Percentiles rank a stretch among this genome's conserved stretches.
phyloP scores from a whole-genome alignment of 2,329 filamentous ascomycete species.

The Hypoxylon sp. region DNA sequence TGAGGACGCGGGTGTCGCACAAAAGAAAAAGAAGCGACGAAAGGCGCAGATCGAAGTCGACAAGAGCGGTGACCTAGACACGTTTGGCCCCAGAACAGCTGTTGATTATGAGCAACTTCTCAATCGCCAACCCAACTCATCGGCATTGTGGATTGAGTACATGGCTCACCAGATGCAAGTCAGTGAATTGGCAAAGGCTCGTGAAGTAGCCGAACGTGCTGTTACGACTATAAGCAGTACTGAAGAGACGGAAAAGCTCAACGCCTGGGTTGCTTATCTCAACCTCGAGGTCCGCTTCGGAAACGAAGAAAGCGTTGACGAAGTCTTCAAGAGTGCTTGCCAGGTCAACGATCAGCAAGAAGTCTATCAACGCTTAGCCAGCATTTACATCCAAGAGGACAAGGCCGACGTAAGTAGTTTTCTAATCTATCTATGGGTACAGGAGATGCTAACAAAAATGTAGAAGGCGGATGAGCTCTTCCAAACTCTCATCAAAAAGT shows the following conservation, averaged over 20 bases:
- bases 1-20: conserved; percentile 52
- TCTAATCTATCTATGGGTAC: conserved; percentile 1
- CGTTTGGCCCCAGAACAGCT: conserved; percentile 87
- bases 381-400: conserved; percentile 93
- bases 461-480: conserved; percentile 92
- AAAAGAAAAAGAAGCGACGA: conserved; percentile 81
- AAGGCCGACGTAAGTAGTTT: conserved; percentile 80
- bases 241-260: conserved; percentile 92
- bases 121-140: conserved; percentile 93
- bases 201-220: conserved; percentile 90
- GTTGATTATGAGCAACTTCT: conserved; percentile 95
- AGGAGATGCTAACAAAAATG: conserved; percentile 52
- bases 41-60: conserved; percentile 87
- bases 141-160: conserved; percentile 93
- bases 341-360: conserved; percentile 94
- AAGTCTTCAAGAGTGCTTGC: conserved; percentile 91
- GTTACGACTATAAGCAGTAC: conserved; percentile 91
- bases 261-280: conserved; percentile 94
- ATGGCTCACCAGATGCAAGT: conserved; percentile 99
- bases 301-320: conserved; percentile 84
- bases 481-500: conserved; percentile 89
- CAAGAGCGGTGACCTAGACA: conserved; percentile 91
- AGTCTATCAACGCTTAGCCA: conserved; percentile 89
- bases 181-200: conserved; percentile 88
- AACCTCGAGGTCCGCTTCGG: conserved; percentile 95